Base-by-base conservation (phyloP, 768 basidiomycete species). In the Tubosaeta sp. region DNA sequence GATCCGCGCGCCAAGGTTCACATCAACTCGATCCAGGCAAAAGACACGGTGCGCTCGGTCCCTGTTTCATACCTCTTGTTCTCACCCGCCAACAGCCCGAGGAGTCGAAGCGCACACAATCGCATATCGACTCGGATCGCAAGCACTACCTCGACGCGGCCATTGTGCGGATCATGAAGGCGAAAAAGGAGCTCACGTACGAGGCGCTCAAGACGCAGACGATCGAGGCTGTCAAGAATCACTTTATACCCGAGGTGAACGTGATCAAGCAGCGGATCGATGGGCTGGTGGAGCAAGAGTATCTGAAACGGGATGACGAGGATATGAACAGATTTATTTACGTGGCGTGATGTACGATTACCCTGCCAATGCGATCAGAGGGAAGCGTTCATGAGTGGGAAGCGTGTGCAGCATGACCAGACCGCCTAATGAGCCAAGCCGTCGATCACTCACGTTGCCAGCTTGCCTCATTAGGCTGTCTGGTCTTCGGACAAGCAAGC, bases 141-240 rank as follows among this genome's bases (percentile, higher is more conserved):
- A 84, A 86, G 53, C 80, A 85, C 60, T 84, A 85, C 51, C 76
- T 98, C 13, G 93, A 98, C 58, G 94, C 94, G 1, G 94, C 94
- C 19, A 94, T 99, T 59, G 95, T 99, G 30, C 85, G 96, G 6
- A 83, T 95, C 62, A 94, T 98, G 93, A 98, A 98, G 67, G 84
- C 83, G 3, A 81, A 82, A 59, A 98, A 95, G 72, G 87, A 88
- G 69, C 74, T 95, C 69, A 75, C 73, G 22, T 83, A 91, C 60
- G 83, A 88, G 59, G 77, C 86, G 57, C 77, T 98, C 60, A 86
- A 90, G 69, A 80, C 82, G 44, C 84, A 84, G 56, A 90, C 90
- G 10, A 83, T 96, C 51, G 85, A 90, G 18, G 86, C 92, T 21
- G 90, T 98, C 43, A 88, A 86, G 69, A 83, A 74, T 35, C 87